phyloP scores from a whole-genome alignment of 2,329 filamentous ascomycete species.

The Fusarium begoniae region DNA sequence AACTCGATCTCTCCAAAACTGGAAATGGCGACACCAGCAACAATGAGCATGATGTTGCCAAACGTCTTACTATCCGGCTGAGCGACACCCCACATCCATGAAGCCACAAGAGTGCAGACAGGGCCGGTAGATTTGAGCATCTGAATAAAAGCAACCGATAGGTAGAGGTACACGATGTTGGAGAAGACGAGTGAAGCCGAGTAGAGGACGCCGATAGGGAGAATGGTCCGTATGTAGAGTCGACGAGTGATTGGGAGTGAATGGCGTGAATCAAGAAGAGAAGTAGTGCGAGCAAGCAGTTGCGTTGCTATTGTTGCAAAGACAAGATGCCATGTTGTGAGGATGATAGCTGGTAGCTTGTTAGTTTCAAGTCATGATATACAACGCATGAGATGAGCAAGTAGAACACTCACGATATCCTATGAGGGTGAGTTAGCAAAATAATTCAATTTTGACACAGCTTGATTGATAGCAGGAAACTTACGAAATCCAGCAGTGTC shows the following conservation, averaged over 20 bases:
- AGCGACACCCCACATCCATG: slow-evolving; percentile 67
- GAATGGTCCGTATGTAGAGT: slow-evolving; percentile 69
- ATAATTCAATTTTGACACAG: neutral
- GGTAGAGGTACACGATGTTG: slow-evolving; percentile 74
- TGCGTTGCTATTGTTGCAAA: slow-evolving; percentile 74
- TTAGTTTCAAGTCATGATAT: slow-evolving; percentile 7
- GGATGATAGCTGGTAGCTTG: slow-evolving; percentile 57
- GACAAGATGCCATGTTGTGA: slow-evolving; percentile 74
- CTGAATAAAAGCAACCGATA: slow-evolving; percentile 75
- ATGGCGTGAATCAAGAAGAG: slow-evolving; percentile 69
- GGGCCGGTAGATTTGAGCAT: slow-evolving; percentile 76
- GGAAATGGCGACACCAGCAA: slow-evolving; percentile 61
- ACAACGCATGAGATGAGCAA: neutral
- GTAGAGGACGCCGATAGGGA: slow-evolving; percentile 74
- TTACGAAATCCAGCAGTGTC: slow-evolving; percentile 78
- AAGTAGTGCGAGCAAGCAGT: slow-evolving; percentile 70
- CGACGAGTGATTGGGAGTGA: slow-evolving; percentile 68
- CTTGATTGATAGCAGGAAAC: slow-evolving; percentile 45
- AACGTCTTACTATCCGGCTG: slow-evolving; percentile 56
- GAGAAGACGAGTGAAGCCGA: slow-evolving; percentile 72
- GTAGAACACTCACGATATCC: slow-evolving; percentile 47
- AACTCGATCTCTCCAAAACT: slow-evolving; percentile 74
- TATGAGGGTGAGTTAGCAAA: slow-evolving; percentile 26
- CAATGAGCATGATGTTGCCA: slow-evolving; percentile 61
- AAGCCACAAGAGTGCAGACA: slow-evolving; percentile 71